Conservation (phyloP, 345 rosid genomes). For the Cardamine chenopodiifolia region DNA sequence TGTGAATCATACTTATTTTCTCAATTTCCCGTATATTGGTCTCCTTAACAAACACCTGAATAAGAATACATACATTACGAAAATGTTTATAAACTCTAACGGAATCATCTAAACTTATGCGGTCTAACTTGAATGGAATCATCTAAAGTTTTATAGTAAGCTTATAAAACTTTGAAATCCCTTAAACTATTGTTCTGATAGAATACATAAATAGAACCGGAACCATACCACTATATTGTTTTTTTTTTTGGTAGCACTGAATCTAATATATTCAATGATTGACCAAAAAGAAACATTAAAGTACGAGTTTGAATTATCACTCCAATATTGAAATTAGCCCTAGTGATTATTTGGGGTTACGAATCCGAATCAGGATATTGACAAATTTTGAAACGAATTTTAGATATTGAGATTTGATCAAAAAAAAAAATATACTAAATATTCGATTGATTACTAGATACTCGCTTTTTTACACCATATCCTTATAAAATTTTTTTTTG, state of each 20-base stretch:
- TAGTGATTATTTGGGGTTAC: too few species aligned
- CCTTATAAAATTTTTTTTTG: too few species aligned
- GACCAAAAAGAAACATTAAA: not conserved
- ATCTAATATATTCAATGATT: too few species aligned
- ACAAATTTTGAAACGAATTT: too few species aligned
- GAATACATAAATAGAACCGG: not conserved
- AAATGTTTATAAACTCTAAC: not conserved
- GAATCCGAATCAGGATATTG: too few species aligned
- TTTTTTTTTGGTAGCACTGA: not conserved
- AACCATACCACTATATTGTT: not conserved
- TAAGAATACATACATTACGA: not conserved
- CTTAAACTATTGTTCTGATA: not conserved
- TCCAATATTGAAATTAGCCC: not conserved
- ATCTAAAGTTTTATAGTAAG: too few species aligned
- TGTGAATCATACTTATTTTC: constrained; percentile 20
- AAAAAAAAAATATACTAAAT: too few species aligned
- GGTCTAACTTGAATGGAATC: too few species aligned
- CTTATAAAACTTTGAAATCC: not conserved
- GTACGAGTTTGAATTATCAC: not conserved
- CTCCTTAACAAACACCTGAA: not conserved
- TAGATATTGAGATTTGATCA: too few species aligned
- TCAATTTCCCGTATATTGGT: not conserved
- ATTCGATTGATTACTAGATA: too few species aligned
- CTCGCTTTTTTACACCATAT: too few species aligned
- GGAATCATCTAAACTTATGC: not conserved